Conservation (phyloP, 2,329 filamentous ascomycete genomes). For the Colletotrichum sp. region DNA sequence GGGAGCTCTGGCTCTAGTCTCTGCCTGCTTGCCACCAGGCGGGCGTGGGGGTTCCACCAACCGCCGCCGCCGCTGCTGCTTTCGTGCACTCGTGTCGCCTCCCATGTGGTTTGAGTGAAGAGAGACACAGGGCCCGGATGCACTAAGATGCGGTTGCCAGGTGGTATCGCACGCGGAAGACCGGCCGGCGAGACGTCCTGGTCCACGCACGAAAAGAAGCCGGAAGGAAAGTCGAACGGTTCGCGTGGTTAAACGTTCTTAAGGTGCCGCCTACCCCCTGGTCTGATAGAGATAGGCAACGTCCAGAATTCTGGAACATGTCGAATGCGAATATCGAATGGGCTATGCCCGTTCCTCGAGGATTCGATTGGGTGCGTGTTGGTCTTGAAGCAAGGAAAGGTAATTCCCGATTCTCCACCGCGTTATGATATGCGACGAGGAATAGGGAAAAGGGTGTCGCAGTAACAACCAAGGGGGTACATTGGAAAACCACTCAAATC, state of each 20-base stretch:
- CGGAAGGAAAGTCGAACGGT: slow-evolving; percentile 1
- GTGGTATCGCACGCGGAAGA: not conserved
- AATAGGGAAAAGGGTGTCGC: not conserved
- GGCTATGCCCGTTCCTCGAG: not conserved
- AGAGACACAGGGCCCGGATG: not conserved
- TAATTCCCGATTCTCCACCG: not conserved
- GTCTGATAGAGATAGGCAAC: not conserved
- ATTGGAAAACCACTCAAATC: not conserved
- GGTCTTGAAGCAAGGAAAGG: not conserved
- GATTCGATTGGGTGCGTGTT: not conserved
- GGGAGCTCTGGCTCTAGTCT: not conserved
- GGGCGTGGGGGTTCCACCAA: slow-evolving; percentile 14
- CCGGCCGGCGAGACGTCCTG: not conserved
- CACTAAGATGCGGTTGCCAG: not conserved
- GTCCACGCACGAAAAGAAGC: slow-evolving; percentile 22
- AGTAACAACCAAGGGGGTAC: not conserved
- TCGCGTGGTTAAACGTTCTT: not conserved
- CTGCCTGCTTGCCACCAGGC: not conserved
- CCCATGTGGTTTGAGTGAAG: not conserved
- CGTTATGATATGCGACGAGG: not conserved
- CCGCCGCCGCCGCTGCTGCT: not conserved
- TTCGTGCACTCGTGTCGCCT: not conserved
- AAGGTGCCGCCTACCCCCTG: not conserved
- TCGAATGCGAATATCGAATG: not conserved
- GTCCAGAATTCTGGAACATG: not conserved